Evolutionary conservation across 2,329 filamentous ascomycete genomes (phyloP).

Genomic region (Trichoderma breve): DNA sequence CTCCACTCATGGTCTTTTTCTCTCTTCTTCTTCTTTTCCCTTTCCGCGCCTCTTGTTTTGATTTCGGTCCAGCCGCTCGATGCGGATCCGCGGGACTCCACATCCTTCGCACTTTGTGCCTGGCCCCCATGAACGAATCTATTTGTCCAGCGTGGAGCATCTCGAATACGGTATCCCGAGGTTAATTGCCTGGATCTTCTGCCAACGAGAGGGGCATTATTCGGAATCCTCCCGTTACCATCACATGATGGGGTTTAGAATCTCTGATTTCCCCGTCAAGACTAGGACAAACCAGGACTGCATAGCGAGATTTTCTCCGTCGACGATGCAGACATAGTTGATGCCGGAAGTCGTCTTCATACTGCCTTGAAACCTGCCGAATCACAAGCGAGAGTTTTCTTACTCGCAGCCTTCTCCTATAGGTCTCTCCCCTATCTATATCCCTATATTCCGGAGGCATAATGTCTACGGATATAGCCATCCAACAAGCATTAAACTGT

Average conservation of each 20-base stretch:
- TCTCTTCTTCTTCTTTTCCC: neutral
- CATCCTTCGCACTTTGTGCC: neutral
- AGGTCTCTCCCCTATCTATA: neutral
- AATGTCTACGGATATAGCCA: neutral
- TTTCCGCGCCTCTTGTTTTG: neutral
- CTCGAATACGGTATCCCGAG: neutral
- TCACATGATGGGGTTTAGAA: neutral
- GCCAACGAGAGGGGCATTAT: neutral
- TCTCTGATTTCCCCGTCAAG: neutral
- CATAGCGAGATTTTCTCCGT: neutral
- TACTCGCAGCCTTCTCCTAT: neutral
- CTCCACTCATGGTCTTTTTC: neutral
- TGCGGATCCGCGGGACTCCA: neutral
- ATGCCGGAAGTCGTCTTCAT: neutral
- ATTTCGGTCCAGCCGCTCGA: neutral
- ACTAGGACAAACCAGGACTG: neutral
- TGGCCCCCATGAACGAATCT: neutral
- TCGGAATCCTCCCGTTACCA: neutral
- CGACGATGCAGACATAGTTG: neutral
- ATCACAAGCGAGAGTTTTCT: neutral
- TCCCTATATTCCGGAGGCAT: neutral
- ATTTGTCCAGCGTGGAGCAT: neutral
- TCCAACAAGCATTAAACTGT: neutral
- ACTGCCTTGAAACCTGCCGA: neutral
- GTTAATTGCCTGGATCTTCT: neutral